Base-by-base conservation (phyloP, 208 protist species). In the Leishmania gerbilli region DNA sequence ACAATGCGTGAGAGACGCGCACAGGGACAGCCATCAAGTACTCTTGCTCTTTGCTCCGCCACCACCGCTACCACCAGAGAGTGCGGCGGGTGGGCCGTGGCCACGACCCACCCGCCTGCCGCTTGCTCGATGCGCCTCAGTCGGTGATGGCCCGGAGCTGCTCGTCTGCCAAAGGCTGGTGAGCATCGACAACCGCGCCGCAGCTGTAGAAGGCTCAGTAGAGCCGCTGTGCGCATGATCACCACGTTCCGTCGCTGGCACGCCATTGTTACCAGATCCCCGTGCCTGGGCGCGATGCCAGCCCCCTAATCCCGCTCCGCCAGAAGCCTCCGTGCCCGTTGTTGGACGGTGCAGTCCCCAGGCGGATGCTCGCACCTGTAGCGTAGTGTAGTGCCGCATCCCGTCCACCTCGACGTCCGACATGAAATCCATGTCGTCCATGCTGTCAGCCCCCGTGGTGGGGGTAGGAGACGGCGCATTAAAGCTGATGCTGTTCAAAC, bases 371-470 rank as follows among this genome's bases (percentile, higher is more conserved):
- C 82, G 82, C 45, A 85, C 11, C 72, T 85, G 77, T 4, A 47
- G 82, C 24, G 79, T 75, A 7, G 67, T 51, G 76, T 72, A 49
- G 64, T 79, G 77, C 4, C 82, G 77, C 2, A 15, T 62, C 34
- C 71, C 62, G 40, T 85, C 82, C 40, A 80, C 40, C 64, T 85
- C 82, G 49, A 85, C 82, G 49, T 85, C 82, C 0, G 82, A 85
- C 62, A 81, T 58, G 47, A 85, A 85, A 9, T 85, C 82, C 4
- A 45, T 55, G 53, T 85, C 82, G 17, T 81, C 71, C 40, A 49
- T 56, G 62, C 71, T 75, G 62, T 81, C 76, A 42, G 55, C 27
- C 15, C 51, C 55, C 49, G 49, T 56, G 13, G 27, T 53, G 21
- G 11, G 1, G 62, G 47, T 79, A 64, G 42, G 34, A 15, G 27